phyloP scores from a whole-genome alignment of 768 basidiomycete genomes.

The Boletus huronensis region DNA sequence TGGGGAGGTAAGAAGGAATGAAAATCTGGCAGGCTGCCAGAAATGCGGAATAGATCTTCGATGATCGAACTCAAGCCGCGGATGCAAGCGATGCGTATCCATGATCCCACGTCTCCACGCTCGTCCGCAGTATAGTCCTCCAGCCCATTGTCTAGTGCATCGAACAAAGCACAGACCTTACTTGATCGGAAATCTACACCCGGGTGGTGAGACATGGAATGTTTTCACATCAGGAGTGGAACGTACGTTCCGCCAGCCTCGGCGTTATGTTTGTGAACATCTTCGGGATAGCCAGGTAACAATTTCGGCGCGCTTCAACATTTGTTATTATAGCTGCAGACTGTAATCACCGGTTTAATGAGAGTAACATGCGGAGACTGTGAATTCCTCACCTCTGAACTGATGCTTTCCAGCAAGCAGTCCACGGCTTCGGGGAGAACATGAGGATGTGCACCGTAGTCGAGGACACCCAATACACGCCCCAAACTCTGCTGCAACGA shows the following conservation, averaged over 20 bases:
- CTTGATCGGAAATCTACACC: constrained; percentile 46
- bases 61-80: constrained; percentile 56
- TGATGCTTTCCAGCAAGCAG: constrained; percentile 59
- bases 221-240: constrained; percentile 7
- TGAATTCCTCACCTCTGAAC: constrained; percentile 46
- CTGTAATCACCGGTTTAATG: constrained; percentile 25
- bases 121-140: constrained; percentile 92
- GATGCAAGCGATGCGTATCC: constrained; percentile 82
- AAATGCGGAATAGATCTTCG: constrained; percentile 47
- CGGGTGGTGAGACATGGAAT: constrained; percentile 10
- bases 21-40: constrained; percentile 42
- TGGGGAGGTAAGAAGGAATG: constrained; percentile 57
- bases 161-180: constrained; percentile 46
- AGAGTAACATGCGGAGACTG: constrained; percentile 20
- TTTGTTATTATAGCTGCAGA: constrained; percentile 38
- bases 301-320: constrained; percentile 60
- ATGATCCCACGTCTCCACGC: constrained; percentile 95
- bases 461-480: constrained; percentile 61
- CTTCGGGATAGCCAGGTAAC: constrained; percentile 42
- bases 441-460: constrained; percentile 56
- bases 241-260: constrained; percentile 45
- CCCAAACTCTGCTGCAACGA: constrained; percentile 71
- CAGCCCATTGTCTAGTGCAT: constrained; percentile 64
- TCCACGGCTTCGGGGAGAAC: constrained; percentile 51
- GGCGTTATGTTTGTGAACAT: constrained; percentile 46